Conservation (phyloP, 371 early-diverging fungal genomes). For the Nosema granulosis region DNA sequence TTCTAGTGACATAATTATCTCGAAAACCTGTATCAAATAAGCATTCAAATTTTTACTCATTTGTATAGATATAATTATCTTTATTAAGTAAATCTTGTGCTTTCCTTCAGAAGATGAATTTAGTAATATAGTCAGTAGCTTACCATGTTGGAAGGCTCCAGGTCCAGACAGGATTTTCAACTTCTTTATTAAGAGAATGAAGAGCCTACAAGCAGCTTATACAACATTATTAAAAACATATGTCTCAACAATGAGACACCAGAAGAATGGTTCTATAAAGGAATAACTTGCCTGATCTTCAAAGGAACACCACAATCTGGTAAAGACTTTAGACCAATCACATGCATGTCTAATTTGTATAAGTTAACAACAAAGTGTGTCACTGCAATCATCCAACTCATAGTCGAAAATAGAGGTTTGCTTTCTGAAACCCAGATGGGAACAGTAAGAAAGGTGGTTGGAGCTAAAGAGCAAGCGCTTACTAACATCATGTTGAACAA, state of each 20-base stretch:
- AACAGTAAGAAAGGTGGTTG: conserved; percentile 11
- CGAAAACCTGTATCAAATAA: conserved; percentile 1
- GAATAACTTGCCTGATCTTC: conserved; percentile 16
- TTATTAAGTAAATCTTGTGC: background rate
- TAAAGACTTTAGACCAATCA: conserved; percentile 25
- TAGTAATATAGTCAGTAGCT: background rate
- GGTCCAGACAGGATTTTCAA: background rate
- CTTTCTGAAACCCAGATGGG: conserved; percentile 29
- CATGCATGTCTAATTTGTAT: conserved; percentile 31
- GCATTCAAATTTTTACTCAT: background rate
- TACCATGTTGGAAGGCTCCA: background rate
- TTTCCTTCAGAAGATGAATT: background rate
- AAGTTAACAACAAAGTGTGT: conserved; percentile 30
- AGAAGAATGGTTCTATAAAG: conserved; percentile 32
- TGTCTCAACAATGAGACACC: background rate
- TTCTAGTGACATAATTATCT: background rate
- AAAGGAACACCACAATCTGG: conserved; percentile 5
- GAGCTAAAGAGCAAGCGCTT: conserved; percentile 31
- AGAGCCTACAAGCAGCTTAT: background rate
- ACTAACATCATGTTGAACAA: conserved; percentile 6
- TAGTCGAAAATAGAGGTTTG: background rate
- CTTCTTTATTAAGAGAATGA: background rate
- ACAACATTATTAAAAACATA: background rate
- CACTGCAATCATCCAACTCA: background rate
- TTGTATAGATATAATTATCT: conserved; percentile 2